Percentiles rank a stretch among this genome's conserved stretches.
phyloP scores from a whole-genome alignment of 169 alveolate genomes.

The Cryptosporidium sp. region DNA sequence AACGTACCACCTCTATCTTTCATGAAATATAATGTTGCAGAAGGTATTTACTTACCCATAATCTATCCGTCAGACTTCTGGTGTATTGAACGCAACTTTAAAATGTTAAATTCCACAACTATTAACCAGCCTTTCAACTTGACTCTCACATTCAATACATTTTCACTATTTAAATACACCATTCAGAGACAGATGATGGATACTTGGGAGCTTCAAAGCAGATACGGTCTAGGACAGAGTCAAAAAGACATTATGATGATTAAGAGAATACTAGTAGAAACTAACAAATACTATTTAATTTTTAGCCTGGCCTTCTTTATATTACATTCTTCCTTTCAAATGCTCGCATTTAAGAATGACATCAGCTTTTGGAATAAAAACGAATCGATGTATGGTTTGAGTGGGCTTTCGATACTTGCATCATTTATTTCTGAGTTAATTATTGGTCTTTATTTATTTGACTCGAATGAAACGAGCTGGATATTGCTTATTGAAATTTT shows the following conservation, averaged over 20 bases:
- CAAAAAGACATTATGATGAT: constrained; percentile 88
- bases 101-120: constrained; percentile 67
- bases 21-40: constrained; percentile 76
- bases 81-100: constrained; percentile 79
- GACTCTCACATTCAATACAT: constrained; percentile 63
- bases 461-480: constrained; percentile 93
- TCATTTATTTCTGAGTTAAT: constrained; percentile 90
- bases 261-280: constrained; percentile 88
- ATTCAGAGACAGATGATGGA: constrained; percentile 67
- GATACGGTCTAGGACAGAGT: constrained; percentile 73
- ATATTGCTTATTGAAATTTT: constrained; percentile 90
- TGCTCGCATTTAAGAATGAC: constrained; percentile 93
- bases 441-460: constrained; percentile 93
- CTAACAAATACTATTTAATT: constrained; percentile 87
- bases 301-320: constrained; percentile 87
- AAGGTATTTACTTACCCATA: constrained; percentile 78
- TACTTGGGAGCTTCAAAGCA: constrained; percentile 65
- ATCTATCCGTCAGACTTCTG: constrained; percentile 81
- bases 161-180: constrained; percentile 76
- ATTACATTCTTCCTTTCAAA: constrained; percentile 90
- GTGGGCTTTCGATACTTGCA: constrained; percentile 91
- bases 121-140: constrained; percentile 71
- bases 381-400: constrained; percentile 95
- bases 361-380: constrained; percentile 94
- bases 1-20: constrained; percentile 79